Percentiles rank a stretch among this genome's conserved stretches.
Evolutionary conservation across 2,329 filamentous ascomycete genomes (phyloP).

Genomic region (Calonectria montana): DNA sequence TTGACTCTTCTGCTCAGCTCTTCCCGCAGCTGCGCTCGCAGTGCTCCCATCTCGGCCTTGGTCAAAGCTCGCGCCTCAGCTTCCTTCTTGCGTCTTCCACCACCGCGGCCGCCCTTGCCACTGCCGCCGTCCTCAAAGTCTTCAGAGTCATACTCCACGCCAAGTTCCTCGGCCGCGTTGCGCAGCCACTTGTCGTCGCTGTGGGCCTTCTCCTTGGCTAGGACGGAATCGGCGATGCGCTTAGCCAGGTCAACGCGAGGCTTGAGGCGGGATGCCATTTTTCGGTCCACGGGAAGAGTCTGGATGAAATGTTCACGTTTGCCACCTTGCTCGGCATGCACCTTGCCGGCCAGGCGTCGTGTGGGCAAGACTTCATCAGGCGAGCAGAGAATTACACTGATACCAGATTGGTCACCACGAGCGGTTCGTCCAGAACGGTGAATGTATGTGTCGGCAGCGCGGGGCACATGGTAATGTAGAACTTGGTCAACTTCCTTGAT

Average conservation of each 20-base stretch:
- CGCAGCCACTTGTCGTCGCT: constrained; percentile 88
- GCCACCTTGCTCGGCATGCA: constrained; percentile 73
- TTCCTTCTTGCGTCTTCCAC: constrained; percentile 79
- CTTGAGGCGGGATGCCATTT: constrained; percentile 80
- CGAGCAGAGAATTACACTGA: constrained; percentile 88
- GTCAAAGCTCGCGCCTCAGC: constrained; percentile 73
- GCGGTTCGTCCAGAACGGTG: constrained; percentile 96
- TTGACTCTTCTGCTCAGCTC: constrained; percentile 82
- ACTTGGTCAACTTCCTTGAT: constrained; percentile 91
- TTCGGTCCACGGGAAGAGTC: constrained; percentile 85
- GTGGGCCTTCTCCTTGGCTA: constrained; percentile 88
- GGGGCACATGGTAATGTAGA: constrained; percentile 94
- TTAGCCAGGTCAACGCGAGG: constrained; percentile 85
- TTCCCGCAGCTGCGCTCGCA: constrained; percentile 78
- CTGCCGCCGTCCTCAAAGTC: constrained; percentile 81
- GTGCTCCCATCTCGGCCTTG: constrained; percentile 77
- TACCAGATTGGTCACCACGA: constrained; percentile 80
- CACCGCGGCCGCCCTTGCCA: constrained; percentile 74
- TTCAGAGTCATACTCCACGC: constrained; percentile 92
- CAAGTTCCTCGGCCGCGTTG: constrained; percentile 88
- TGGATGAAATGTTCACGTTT: constrained; percentile 76
- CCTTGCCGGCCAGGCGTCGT: constrained; percentile 84
- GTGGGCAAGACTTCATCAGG: constrained; percentile 92
- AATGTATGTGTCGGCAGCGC: constrained; percentile 92
- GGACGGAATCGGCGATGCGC: constrained; percentile 81